Conservation (phyloP, 1,284 basidiomycete species). For the Meripilus lineatus region DNA sequence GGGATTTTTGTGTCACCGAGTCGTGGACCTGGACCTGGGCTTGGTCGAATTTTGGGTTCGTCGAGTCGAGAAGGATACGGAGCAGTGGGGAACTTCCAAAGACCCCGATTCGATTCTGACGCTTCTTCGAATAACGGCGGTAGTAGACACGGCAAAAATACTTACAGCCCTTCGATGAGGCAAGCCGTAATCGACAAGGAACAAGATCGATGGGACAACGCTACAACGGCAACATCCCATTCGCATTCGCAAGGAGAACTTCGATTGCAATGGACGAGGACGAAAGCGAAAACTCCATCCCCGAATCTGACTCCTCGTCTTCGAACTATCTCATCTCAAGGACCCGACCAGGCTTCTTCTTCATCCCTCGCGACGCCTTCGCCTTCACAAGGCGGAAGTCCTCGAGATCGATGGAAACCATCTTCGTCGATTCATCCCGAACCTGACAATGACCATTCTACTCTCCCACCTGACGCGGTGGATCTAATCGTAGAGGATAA, state of each 20-base stretch:
- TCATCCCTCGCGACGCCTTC: slow-evolving; percentile 10
- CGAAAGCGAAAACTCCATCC: slow-evolving; percentile 9
- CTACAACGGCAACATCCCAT: slow-evolving; percentile 9
- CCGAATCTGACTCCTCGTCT: slow-evolving; percentile 16
- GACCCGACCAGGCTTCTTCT: slow-evolving; percentile 7
- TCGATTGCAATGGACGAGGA: slow-evolving; percentile 44
- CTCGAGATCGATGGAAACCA: slow-evolving; percentile 17
- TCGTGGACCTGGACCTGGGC: slow-evolving; percentile 39
- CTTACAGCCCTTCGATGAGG: too few relatives aligned
- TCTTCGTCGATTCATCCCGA: slow-evolving; percentile 32
- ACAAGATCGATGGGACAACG: slow-evolving; percentile 25
- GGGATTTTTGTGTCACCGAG: slow-evolving; percentile 65
- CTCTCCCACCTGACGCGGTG: slow-evolving; percentile 68
- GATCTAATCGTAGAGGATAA: slow-evolving; percentile 71
- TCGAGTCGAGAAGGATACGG: slow-evolving; percentile 46
- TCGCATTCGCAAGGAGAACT: slow-evolving; percentile 29
- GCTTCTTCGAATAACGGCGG: slow-evolving; percentile 12
- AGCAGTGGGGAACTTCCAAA: slow-evolving; percentile 35
- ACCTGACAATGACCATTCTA: slow-evolving; percentile 31
- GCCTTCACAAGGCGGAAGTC: slow-evolving; percentile 25
- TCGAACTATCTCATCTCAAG: slow-evolving; percentile 15
- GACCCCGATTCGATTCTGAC: slow-evolving; percentile 15
- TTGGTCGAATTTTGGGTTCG: slow-evolving; percentile 24
- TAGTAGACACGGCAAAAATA: slow-evolving; percentile 22
- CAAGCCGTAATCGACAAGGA: slow-evolving; percentile 39